Conservation (phyloP, 2,329 filamentous ascomycete genomes). For the Fonsecaea multimorphosa region DNA sequence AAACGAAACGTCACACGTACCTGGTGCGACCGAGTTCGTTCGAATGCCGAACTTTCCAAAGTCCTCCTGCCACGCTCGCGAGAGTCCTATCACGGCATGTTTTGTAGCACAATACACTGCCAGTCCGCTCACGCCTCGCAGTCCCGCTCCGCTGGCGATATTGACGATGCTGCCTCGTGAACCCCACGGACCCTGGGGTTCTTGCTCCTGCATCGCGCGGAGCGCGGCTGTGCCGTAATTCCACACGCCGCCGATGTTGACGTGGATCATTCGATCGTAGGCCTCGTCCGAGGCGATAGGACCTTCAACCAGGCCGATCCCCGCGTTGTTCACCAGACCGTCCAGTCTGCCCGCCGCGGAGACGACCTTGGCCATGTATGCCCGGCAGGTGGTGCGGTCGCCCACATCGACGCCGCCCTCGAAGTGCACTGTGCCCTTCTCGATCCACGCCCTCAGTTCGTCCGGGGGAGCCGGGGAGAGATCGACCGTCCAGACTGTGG, state of each 20-base stretch:
- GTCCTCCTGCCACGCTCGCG: slow-evolving; percentile 48
- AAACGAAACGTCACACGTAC: slow-evolving; percentile 9
- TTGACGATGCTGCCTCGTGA: slow-evolving; percentile 33
- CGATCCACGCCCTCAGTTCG: slow-evolving; percentile 25
- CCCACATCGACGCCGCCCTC: slow-evolving; percentile 25
- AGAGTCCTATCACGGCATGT: slow-evolving; percentile 53
- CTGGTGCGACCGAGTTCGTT: slow-evolving; percentile 44
- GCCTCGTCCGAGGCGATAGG: slow-evolving; percentile 52
- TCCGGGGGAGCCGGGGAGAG: slow-evolving; percentile 19
- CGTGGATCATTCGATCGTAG: slow-evolving; percentile 51
- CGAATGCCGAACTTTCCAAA: slow-evolving; percentile 44
- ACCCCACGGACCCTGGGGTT: slow-evolving; percentile 38
- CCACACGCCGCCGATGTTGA: slow-evolving; percentile 55
- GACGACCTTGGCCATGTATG: slow-evolving; percentile 57
- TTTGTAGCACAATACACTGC: slow-evolving; percentile 53
- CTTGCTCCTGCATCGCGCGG: slow-evolving; percentile 54
- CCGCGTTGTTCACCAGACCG: slow-evolving; percentile 43
- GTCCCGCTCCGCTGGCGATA: slow-evolving; percentile 28
- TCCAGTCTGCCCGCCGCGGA: slow-evolving; percentile 56
- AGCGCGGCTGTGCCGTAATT: slow-evolving; percentile 52
- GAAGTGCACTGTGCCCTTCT: slow-evolving; percentile 28
- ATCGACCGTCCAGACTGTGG: slow-evolving; percentile 27
- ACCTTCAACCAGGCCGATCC: slow-evolving; percentile 48
- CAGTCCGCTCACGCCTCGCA: slow-evolving; percentile 34
- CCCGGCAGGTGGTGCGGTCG: slow-evolving; percentile 8